Evolutionary conservation across 805 yeast species (phyloP), one percentile per base, ranked within the genome.

Genomic region (Barnettozyma wickerhamii): DNA sequence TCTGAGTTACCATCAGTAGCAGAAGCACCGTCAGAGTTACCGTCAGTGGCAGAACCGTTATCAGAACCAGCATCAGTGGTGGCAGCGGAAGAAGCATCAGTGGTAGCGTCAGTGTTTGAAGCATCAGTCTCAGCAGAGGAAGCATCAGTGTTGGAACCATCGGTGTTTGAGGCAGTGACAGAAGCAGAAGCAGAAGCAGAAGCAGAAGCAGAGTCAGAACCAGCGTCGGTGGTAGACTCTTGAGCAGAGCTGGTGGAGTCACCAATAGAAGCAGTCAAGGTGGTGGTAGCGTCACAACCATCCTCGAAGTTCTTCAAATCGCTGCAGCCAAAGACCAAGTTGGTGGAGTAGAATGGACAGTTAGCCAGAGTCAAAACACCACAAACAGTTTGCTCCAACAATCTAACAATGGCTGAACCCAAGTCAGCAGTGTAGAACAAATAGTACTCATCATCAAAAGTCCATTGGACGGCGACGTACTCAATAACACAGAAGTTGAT

Each of bases 401-500:
- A 6, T 1, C 36, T 19, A 7, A 37, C 35, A 15, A 51, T 31
- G 14, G 31, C 37, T 7, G 50, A 38, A 5, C 49, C 52, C 6
- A 43, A 6, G 28, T 42, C 38, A 35, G 51, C 54, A 14, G 53
- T 49, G 43, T 47, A 52, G 40, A 50, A 47, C 3, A 37, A n/a
- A 17, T 44, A 46, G 23, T 33, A 24, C 19, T 36, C 41, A 30
- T 39, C 35, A 24, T 15, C 36, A 27, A 38, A 15, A 7, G 31
- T 33, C 32, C 34, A 38, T 19, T 27, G 20, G 15, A 34, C 30
- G 13, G 29, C 23, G 10, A 30, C 38, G 35, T 38, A 38, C 29
- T 38, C 41, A 7, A 32, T 6, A 18, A 31, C 14, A 30, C 41
- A 38, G 36, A 23, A 26, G 17, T 24, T n/a, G 12, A 27, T 7